These are phyloP conservation scores for Apostasia shenzhenica DNA, from an alignment of 106 monocot species.

Conservation along the genomic window DNA sequence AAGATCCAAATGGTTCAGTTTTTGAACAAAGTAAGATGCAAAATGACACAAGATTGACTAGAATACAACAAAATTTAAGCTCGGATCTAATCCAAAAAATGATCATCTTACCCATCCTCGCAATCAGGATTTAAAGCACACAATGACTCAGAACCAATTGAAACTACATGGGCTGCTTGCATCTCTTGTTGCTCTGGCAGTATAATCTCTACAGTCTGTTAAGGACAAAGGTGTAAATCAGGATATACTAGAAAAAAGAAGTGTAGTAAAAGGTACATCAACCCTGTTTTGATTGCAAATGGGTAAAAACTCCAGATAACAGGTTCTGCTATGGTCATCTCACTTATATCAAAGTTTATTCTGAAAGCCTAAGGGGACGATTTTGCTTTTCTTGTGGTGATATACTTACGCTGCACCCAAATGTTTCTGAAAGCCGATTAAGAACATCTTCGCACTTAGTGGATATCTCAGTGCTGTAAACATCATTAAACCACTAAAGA, in stretches of 20 bases:
- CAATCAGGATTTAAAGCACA: conserved; percentile 62
- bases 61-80: background rate
- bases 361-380: too few relatives aligned
- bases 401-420: conserved; percentile 76
- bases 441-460: conserved; percentile 67
- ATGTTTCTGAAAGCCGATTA: conserved; percentile 51
- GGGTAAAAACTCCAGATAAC: background rate
- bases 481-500: conserved; percentile 98
- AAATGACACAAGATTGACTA: background rate
- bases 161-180: conserved; percentile 75
- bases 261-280: too few relatives aligned
- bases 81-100: conserved; percentile 3
- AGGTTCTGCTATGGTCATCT: too few relatives aligned
- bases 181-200: conserved; percentile 86
- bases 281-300: background rate
- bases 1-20: background rate
- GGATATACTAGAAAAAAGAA: background rate
- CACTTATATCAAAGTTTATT: too few relatives aligned
- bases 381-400: background rate
- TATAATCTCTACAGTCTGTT: conserved; percentile 66
- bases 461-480: conserved; percentile 63
- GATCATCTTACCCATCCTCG: conserved; percentile 47
- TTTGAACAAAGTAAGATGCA: background rate
- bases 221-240: conserved; percentile 12
- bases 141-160: conserved; percentile 78